Base-by-base conservation (phyloP, 2,329 filamentous ascomycete genomes). In the Sporothrix humicola region DNA sequence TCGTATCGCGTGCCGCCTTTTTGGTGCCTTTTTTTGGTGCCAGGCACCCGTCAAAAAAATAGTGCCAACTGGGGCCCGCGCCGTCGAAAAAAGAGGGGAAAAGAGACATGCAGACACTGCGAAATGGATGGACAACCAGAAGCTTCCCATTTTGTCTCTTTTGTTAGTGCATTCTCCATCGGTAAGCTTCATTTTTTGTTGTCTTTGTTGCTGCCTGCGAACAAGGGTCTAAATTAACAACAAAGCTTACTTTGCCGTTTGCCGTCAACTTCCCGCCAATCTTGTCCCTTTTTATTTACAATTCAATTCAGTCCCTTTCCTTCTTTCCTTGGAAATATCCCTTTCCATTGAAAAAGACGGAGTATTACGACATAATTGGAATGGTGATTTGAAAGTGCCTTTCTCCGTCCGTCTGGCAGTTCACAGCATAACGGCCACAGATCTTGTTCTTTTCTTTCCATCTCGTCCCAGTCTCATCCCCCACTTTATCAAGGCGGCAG, bases 21-120 rank as follows among this genome's bases (percentile, higher is more conserved):
- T 37, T 37, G 31, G 31, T 31, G 31, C 31, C 31, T 31, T 31
- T 31, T 31, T 31, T 42, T 70, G 37, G 54, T 71, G 56, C 69
- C 69, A 71, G 69, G 69, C 69, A 71, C 56, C 69, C 69, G 44
- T 23, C 48, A 61, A 52, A 72, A 72, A 59, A 48, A 56, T 69
- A 56, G 66, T 54, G 48, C 31, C 23, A 10, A 69, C 48, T 42
- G 26, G 48, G 46, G 66, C 48, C 66, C 66, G 26, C 46, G 13
- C 46, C 46, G 65, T 23, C 44, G 13, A 37, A 37, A 37, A 68
- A 52, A 48, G 23, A 20, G 46, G 65, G 63, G 44, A 20, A 66
- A 20, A n/a, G 7, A 17, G 23, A 7, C 4, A 65, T 37, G 17
- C 2, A 20, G 31, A 48, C 42, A 42, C 23, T 12, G 58, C 26